Evolutionary conservation across 2,329 filamentous ascomycete genomes (phyloP).

Genomic region (Penicillium sp.): DNA sequence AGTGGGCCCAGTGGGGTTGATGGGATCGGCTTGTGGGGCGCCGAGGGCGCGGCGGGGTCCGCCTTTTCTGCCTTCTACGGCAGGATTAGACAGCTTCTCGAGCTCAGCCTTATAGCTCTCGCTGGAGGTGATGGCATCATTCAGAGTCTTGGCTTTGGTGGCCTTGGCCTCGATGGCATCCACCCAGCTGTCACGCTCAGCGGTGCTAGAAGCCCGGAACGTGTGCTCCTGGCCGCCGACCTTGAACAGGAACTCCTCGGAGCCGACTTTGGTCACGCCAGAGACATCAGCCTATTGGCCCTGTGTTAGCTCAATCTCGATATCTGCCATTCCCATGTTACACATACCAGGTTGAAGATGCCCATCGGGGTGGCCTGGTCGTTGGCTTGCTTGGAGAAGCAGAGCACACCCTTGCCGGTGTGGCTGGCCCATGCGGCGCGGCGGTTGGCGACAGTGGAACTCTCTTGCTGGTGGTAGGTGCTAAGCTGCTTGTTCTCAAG

Average conservation of each 20-base stretch:
- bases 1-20: too few relatives aligned
- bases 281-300: conserved; percentile 57
- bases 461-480: conserved; percentile 82
- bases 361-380: conserved; percentile 79
- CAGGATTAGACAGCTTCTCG: conserved; percentile 61
- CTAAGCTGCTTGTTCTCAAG: conserved; percentile 71
- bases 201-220: conserved; percentile 74
- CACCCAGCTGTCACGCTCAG: conserved; percentile 92
- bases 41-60: too few relatives aligned
- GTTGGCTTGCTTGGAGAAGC: conserved; percentile 78
- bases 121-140: conserved; percentile 66
- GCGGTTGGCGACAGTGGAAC: conserved; percentile 73
- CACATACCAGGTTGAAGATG: conserved; percentile 78
- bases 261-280: conserved; percentile 72
- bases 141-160: conserved; percentile 63
- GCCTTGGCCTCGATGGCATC: conserved; percentile 77
- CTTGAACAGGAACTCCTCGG: conserved; percentile 81
- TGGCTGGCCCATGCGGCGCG: conserved; percentile 85
- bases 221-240: conserved; percentile 85
- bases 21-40: too few relatives aligned
- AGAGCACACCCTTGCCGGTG: conserved; percentile 93
- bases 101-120: conserved; percentile 87
- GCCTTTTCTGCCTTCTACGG: too few relatives aligned
- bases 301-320: neutral
- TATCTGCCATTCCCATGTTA: neutral